These are phyloP conservation scores for Plasmodium reichenowi DNA, from an alignment of 169 alveolate species.

Conservation along the genomic window DNA sequence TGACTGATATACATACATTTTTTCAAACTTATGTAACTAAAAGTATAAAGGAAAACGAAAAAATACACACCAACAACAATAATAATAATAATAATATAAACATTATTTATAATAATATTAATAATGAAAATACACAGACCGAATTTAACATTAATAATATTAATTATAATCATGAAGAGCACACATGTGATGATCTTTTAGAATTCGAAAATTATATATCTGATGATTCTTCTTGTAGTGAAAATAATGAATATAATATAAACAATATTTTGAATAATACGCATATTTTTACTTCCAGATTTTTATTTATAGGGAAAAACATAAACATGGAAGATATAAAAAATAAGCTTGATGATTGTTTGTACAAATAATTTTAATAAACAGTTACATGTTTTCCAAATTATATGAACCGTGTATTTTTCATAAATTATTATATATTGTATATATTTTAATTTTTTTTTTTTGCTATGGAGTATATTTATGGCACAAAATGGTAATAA, in stretches of 20 bases:
- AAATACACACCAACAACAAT: neutral
- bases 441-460: too few relatives aligned
- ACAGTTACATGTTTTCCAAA: too few relatives aligned
- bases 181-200: neutral
- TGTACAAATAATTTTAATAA: conserved; percentile 6
- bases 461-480: too few relatives aligned
- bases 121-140: neutral
- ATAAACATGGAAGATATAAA: conserved; percentile 38
- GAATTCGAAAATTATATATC: conserved; percentile 48
- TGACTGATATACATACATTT: conserved; percentile 48
- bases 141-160: neutral
- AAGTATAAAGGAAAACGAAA: neutral
- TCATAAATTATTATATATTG: too few relatives aligned
- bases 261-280: conserved; percentile 21
- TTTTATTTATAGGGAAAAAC: conserved; percentile 75
- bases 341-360: conserved; percentile 28
- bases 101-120: neutral
- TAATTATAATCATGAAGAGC: neutral
- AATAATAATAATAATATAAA: neutral
- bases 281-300: conserved; percentile 18
- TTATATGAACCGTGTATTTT: too few relatives aligned
- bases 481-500: too few relatives aligned
- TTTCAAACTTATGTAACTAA: conserved; percentile 16
- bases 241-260: conserved; percentile 37
- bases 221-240: conserved; percentile 39